Evolutionary conservation across 176 grass and related monocot species (phyloP).

Genomic region (Neostapfia colusana): DNA sequence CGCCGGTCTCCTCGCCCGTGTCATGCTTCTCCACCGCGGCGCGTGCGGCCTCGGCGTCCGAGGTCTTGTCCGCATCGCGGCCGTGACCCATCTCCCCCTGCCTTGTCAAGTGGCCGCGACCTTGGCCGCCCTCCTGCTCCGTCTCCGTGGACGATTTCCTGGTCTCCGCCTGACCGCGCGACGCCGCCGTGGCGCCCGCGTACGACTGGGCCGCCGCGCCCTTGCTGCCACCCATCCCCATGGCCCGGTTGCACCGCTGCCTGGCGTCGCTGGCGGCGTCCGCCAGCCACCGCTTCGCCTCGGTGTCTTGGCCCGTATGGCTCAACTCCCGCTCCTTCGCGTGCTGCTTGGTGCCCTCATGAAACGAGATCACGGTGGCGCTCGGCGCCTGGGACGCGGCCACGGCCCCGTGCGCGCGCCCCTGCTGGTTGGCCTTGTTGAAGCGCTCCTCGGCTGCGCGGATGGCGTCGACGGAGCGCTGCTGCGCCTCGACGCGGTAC

Average conservation of each 20-base stretch:
- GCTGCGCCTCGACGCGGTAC: constrained; percentile 66
- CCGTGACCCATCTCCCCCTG: constrained; percentile 60
- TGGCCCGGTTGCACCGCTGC: constrained; percentile 53
- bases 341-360: constrained; percentile 22
- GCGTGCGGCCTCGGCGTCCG: constrained; percentile 34
- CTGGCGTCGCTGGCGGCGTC: constrained; percentile 42
- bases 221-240: constrained; percentile 28
- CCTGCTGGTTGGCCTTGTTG: constrained; percentile 52
- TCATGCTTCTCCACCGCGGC: constrained; percentile 44
- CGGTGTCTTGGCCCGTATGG: background rate
- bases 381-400: constrained; percentile 25
- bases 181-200: background rate
- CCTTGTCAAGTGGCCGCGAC: constrained; percentile 3
- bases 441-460: constrained; percentile 64
- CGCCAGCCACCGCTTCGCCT: constrained; percentile 50
- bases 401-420: constrained; percentile 11
- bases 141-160: constrained; percentile 9
- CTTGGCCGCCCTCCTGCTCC: constrained; percentile 14
- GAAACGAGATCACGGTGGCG: constrained; percentile 9
- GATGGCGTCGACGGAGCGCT: constrained; percentile 72
- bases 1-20: constrained; percentile 31
- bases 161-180: background rate
- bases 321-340: background rate
- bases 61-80: constrained; percentile 42
- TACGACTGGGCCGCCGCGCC: no score